Evolutionary conservation across 2,329 filamentous ascomycete genomes (phyloP), one percentile per base, ranked within the genome.

Genomic region (Pyrenophora teres): DNA sequence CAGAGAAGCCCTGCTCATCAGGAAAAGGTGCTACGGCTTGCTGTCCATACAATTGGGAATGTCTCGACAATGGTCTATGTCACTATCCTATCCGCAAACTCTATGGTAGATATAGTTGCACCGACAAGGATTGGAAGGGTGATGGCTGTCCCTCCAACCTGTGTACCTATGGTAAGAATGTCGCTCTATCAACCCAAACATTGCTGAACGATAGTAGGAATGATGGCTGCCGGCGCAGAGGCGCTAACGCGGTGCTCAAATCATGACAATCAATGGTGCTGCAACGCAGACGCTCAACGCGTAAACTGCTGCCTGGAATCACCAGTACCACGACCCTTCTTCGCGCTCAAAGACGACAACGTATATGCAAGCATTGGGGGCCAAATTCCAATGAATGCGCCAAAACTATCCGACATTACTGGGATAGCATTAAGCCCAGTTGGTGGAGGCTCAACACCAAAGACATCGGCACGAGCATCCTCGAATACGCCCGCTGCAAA

Each of bases 41-140:
- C 56, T 74, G 71, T 42, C 71, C 71, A 5, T 59, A 69, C 15
- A 70, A 64, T 10, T 74, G 70, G 69, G 25, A 70, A 42, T 74
- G 71, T 40, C 63, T 73, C 27, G 67, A 71, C 54, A 74, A 74
- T 44, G 71, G 71, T n/a, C 62, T 73, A 6, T 74, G 71, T 49
- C 54, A 72, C 40, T 67, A 70, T 46, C 59, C 60, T 13, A 40
- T 59, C 1, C 52, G 50, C 15, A 62, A 68, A 1, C 44, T 71
- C 2, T 65, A 63, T 32, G 71, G 70, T 21, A 48, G 68, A 31
- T 74, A 73, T 41, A 70, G 68, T 54, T 74, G 71, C 51, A 73
- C 71, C 1, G 70, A 73, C 52, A 53, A 70, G 57, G 54, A 40
- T 18, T 74, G 70, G 71, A 58, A 71, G 9, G 59, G 67, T 1